Conservation (phyloP, 495 filamentous ascomycete species). For the Xylaria venustula region DNA sequence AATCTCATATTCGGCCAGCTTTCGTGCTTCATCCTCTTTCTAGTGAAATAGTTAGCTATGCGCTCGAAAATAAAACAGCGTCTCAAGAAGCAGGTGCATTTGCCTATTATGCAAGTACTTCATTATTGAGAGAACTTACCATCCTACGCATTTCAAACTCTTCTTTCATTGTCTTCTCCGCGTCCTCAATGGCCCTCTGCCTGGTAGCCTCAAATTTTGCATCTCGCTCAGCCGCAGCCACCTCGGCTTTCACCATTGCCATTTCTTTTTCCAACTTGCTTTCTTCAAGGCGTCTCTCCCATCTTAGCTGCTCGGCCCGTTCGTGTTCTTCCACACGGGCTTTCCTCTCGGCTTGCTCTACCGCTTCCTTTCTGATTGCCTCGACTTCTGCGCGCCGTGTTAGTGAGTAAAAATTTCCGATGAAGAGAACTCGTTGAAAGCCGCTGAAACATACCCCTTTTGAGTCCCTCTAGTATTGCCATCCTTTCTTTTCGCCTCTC, state of each 20-base stretch:
- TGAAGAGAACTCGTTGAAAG: background rate
- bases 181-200: conserved; percentile 10
- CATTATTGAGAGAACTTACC: background rate
- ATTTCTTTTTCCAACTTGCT: conserved; percentile 1
- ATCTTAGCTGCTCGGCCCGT: conserved; percentile 2
- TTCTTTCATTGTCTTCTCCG: conserved; percentile 8
- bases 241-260: conserved; percentile 9
- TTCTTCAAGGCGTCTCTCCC: conserved; percentile 22
- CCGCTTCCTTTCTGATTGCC: conserved; percentile 5
- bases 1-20: conserved; percentile 40
- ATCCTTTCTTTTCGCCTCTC: background rate
- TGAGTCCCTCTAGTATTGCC: conserved; percentile 4
- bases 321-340: conserved; percentile 3
- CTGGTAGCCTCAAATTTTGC: conserved; percentile 27
- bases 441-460: conserved; percentile 2
- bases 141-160: background rate
- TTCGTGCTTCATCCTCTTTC: conserved; percentile 1
- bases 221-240: conserved; percentile 28
- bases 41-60: background rate
- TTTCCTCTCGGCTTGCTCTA: conserved; percentile 3
- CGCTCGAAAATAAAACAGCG: background rate
- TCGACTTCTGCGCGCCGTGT: background rate
- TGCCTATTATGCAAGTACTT: background rate
- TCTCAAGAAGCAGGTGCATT: background rate
- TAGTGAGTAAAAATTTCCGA: background rate